Evolutionary conservation across 1,139 yeast genomes (phyloP), one percentile per base, ranked within the genome.

Genomic region (Yamadazyma taylorii): DNA sequence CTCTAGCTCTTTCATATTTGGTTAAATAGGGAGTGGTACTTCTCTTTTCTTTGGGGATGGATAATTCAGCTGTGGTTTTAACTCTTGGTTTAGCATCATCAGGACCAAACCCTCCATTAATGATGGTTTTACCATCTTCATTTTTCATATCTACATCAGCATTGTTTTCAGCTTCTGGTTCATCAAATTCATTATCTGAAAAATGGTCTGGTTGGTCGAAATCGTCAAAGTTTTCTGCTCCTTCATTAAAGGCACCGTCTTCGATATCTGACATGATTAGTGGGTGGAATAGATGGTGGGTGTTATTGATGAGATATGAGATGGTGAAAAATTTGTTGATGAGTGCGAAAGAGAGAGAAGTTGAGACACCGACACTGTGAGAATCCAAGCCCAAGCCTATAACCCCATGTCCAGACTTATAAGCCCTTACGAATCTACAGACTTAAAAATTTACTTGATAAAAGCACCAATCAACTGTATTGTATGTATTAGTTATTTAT

Each of bases 21-120:
- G 98, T 92, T 97, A 92, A 89, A 60, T 92, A 92, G 36, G 99
- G 99, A 10, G 99, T 92, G 16, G 99, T 92, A 28, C 89, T 78
- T 60, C 99, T 78, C 45, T 87, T 71, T 14, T 87, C 96, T 54
- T 79, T 86, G 37, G 97, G 86, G 42, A 92, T 89, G 12, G 97
- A 95, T 52, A 88, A 76, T 50, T 87, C 95, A 53, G 77, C 83
- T 40, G 79, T 73, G 14, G 95, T 79, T 63, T 79, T 85, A 15
- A 55, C 59, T 58, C 82, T 74, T 43, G 81, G 73, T 32, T 69
- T 71, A 16, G 67, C 66, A 38, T 76, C 84, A 19, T 75, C 79
- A 5, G 81, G 76, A 4, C 83, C 84, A 33, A 68, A 56, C 4
- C 88, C 88, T 33, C 89, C 85, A 47, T 79, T 78, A 40, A 85